Evolutionary conservation across 2,329 filamentous ascomycete genomes (phyloP).

Genomic region (Catunica adiposa): DNA sequence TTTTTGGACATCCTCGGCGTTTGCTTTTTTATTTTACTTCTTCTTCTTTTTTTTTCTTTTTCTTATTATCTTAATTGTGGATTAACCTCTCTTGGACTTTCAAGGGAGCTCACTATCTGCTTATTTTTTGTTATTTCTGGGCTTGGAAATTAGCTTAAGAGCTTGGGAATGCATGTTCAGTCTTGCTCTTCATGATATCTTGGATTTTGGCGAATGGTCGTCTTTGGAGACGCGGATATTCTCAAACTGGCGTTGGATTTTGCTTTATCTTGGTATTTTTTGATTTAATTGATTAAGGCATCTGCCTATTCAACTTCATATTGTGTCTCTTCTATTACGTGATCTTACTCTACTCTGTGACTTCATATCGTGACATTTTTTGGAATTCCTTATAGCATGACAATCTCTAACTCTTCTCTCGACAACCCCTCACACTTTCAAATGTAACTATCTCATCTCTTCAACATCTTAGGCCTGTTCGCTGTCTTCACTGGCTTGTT

Average conservation of each 20-base stretch:
- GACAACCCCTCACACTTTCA: no score
- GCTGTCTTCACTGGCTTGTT: no score
- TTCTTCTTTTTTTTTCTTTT: conserved; percentile 3
- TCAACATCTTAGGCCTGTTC: no score
- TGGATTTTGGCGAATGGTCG: no score
- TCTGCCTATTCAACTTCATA: conserved; percentile 1
- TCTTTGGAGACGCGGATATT: no score
- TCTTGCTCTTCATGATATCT: conserved; percentile 12
- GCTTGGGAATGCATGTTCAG: conserved; percentile 12
- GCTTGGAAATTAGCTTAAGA: not conserved
- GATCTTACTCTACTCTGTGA: not conserved
- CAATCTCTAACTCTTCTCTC: no score
- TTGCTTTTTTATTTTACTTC: conserved; percentile 6
- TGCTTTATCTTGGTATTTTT: conserved; percentile 7
- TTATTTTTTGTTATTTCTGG: not conserved
- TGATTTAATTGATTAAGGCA: conserved; percentile 3
- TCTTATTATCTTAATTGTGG: conserved; percentile 1
- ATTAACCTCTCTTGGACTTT: not conserved
- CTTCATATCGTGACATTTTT: not conserved
- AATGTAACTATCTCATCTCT: no score
- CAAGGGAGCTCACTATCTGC: no score
- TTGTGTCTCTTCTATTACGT: not conserved
- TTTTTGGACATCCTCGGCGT: conserved; percentile 6
- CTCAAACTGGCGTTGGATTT: not conserved
- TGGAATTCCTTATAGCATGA: not conserved